Evolutionary conservation across 2,329 filamentous ascomycete genomes (phyloP).

Genomic region (Colletotrichum sublineola): DNA sequence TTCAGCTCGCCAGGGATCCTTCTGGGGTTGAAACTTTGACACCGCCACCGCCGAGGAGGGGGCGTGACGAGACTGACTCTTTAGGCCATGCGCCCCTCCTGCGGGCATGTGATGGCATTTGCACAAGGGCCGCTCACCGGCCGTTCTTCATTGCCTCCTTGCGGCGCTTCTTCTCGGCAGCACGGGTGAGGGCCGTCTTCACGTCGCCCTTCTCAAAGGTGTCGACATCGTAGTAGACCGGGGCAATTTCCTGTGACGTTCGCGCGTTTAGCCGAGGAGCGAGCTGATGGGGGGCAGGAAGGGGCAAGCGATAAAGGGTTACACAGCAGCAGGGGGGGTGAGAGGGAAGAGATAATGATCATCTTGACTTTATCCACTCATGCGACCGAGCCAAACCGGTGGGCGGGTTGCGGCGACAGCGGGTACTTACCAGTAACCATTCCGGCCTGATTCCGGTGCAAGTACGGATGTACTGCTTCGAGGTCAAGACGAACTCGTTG

Average conservation of each 20-base stretch:
- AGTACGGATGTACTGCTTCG: slow-evolving; percentile 97
- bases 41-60: background rate
- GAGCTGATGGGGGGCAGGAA: background rate
- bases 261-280: slow-evolving; percentile 11
- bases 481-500: slow-evolving; percentile 97
- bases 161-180: slow-evolving; percentile 71
- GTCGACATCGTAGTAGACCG: slow-evolving; percentile 89
- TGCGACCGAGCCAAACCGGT: background rate
- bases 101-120: background rate
- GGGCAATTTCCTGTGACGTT: slow-evolving; percentile 82
- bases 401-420: background rate
- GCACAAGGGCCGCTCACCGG: slow-evolving; percentile 48
- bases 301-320: slow-evolving; percentile 19
- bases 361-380: slow-evolving; percentile 4
- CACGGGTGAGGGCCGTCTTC: slow-evolving; percentile 73
- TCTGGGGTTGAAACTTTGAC: background rate
- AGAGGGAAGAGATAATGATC: background rate
- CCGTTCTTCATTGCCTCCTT: slow-evolving; percentile 69
- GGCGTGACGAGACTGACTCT: background rate
- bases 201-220: slow-evolving; percentile 90
- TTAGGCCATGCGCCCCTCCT: background rate
- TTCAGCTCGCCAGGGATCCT: background rate
- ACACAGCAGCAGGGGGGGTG: slow-evolving; percentile 5
- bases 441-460: slow-evolving; percentile 93
- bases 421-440: slow-evolving; percentile 83